phyloP scores from a whole-genome alignment of 2,329 filamentous ascomycete genomes.

The Sporothrix brunneoviolacea region DNA sequence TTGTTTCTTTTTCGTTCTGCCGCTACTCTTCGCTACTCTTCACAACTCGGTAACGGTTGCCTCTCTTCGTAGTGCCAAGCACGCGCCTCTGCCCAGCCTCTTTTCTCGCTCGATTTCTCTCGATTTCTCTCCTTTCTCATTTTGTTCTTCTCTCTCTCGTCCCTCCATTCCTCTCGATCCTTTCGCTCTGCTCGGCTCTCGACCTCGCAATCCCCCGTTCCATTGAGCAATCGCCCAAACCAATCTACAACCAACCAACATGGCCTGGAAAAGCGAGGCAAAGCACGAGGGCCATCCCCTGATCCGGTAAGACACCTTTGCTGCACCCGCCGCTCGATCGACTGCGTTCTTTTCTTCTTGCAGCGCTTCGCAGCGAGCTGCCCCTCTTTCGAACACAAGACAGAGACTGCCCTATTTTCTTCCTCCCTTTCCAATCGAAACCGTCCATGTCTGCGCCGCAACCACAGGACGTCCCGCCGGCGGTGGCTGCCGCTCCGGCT shows the following conservation, averaged over 20 bases:
- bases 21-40: not conserved
- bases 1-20: not conserved
- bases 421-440: too few relatives aligned
- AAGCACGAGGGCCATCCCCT: not conserved
- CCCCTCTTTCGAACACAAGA: too few relatives aligned
- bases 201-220: not conserved
- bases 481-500: too few relatives aligned
- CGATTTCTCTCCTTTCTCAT: not conserved
- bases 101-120: not conserved
- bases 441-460: too few relatives aligned
- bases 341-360: not conserved
- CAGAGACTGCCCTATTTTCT: too few relatives aligned
- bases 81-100: not conserved
- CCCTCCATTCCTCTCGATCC: not conserved
- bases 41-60: not conserved
- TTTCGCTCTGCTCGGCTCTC: too few relatives aligned
- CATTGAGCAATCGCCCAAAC: not conserved
- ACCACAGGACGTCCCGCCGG: too few relatives aligned
- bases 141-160: not conserved
- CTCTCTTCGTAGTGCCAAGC: not conserved
- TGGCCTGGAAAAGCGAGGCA: not conserved
- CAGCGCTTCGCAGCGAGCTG: too few relatives aligned
- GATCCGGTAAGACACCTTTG: not conserved
- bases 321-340: too few relatives aligned
- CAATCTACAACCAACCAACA: not conserved